Evolutionary conservation across 768 basidiomycete species (phyloP).

Genomic region (Pisolithus orientalis): DNA sequence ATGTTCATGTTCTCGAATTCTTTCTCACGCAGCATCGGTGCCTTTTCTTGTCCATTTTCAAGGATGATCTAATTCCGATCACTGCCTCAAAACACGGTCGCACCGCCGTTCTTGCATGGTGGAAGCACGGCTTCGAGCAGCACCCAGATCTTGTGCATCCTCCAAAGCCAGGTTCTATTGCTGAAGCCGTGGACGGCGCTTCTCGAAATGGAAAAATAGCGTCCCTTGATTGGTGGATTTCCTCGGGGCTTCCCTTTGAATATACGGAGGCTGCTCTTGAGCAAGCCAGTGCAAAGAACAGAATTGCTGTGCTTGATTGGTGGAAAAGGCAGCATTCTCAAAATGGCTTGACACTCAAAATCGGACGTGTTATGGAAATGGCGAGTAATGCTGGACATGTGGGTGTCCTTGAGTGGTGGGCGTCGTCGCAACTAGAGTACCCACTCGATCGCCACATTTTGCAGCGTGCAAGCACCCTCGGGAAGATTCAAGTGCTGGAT

Average conservation of each 20-base stretch:
- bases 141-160: conserved; percentile 54
- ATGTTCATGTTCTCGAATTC: conserved; percentile 70
- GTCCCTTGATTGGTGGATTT: conserved; percentile 79
- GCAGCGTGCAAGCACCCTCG: conserved; percentile 73
- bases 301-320: conserved; percentile 75
- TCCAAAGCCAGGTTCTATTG: conserved; percentile 48
- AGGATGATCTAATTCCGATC: conserved; percentile 65
- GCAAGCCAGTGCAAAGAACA: conserved; percentile 71
- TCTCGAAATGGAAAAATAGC: conserved; percentile 69
- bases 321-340: conserved; percentile 59
- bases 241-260: conserved; percentile 57
- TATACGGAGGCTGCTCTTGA: conserved; percentile 80
- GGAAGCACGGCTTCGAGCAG: conserved; percentile 59
- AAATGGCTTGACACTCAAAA: conserved; percentile 57
- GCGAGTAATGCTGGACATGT: conserved; percentile 76
- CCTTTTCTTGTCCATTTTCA: conserved; percentile 60
- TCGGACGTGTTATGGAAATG: conserved; percentile 82
- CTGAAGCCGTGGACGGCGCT: conserved; percentile 73
- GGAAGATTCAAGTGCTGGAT: conserved; percentile 71
- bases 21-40: conserved; percentile 59
- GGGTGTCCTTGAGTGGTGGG: conserved; percentile 81
- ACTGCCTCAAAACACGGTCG: conserved; percentile 76
- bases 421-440: conserved; percentile 65
- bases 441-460: conserved; percentile 76
- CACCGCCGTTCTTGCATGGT: conserved; percentile 71